These are phyloP conservation scores for Pestalotiopsis fici DNA, from an alignment of 2,329 filamentous ascomycete genomes.

Conservation along the genomic window DNA sequence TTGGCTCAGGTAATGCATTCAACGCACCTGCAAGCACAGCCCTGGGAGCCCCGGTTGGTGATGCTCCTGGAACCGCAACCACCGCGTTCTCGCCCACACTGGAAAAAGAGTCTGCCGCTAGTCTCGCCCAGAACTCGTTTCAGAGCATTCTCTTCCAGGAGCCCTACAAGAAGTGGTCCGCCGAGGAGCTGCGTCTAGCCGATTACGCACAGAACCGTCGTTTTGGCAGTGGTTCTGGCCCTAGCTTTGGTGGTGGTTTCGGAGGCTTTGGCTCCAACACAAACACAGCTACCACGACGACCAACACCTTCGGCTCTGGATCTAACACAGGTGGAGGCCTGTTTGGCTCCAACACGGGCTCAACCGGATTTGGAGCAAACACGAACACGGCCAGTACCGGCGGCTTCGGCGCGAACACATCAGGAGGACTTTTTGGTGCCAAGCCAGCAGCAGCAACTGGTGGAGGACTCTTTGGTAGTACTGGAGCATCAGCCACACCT, in stretches of 20 bases:
- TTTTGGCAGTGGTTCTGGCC: constrained; percentile 79
- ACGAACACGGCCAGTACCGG: constrained; percentile 23
- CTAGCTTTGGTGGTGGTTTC: constrained; percentile 48
- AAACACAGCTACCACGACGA: constrained; percentile 8
- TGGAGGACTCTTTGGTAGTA: not conserved
- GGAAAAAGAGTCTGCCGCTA: constrained; percentile 70
- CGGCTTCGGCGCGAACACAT: constrained; percentile 18
- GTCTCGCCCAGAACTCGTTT: constrained; percentile 61
- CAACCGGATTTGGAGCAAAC: constrained; percentile 28
- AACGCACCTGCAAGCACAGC: constrained; percentile 47
- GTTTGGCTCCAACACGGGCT: constrained; percentile 23
- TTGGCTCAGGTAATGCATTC: constrained; percentile 39
- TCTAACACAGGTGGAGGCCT: constrained; percentile 31
- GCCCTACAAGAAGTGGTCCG: constrained; percentile 85
- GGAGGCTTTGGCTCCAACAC: constrained; percentile 17
- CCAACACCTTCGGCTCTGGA: constrained; percentile 26
- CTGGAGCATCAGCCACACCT: not conserved
- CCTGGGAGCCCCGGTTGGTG: constrained; percentile 51
- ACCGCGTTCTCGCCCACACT: constrained; percentile 68
- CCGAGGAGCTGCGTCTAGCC: constrained; percentile 79
- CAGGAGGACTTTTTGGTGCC: constrained; percentile 41
- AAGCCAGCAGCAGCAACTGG: constrained; percentile 22
- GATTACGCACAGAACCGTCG: constrained; percentile 89
- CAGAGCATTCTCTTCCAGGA: constrained; percentile 80
- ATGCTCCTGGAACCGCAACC: constrained; percentile 68